A percentile compares a stretch with the other conserved stretches of the same genome.
phyloP scores from a whole-genome alignment of 2,329 filamentous ascomycete species.

The Colletotrichum lentis region DNA sequence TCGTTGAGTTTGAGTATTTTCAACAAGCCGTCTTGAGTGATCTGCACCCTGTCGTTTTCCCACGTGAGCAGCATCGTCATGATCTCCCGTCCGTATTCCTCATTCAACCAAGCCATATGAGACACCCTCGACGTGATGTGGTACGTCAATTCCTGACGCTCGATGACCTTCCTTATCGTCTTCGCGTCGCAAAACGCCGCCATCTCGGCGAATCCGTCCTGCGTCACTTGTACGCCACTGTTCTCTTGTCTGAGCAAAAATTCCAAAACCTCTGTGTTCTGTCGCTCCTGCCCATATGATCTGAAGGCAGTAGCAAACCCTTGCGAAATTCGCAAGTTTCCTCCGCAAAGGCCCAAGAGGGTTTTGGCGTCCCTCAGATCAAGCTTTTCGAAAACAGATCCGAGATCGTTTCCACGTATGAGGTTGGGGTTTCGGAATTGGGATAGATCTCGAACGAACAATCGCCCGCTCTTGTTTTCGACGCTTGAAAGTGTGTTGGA shows the following conservation, averaged over 20 bases:
- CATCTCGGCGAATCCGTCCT: not conserved
- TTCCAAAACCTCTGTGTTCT: not conserved
- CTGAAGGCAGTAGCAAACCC: not conserved
- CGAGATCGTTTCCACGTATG: accelerated
- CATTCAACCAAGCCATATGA: too few relatives aligned
- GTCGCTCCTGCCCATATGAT: not conserved
- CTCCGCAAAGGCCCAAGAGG: not conserved
- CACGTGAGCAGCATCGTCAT: not conserved
- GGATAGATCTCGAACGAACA: not conserved
- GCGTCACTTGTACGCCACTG: not conserved
- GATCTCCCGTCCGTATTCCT: not conserved
- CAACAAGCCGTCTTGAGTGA: not conserved
- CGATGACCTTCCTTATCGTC: not conserved
- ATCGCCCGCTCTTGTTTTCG: too few relatives aligned
- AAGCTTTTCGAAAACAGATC: not conserved
- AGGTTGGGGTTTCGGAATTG: not conserved
- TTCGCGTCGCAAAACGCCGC: not conserved
- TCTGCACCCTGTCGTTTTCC: not conserved
- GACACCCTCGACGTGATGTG: not conserved
- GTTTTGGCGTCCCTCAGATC: not conserved
- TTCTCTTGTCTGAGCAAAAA: not conserved
- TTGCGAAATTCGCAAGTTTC: accelerated
- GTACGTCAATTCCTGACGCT: not conserved
- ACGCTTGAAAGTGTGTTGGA: not conserved
- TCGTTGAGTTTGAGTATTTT: not conserved